Conservation (phyloP, 106 monocot genomes). For the Cymbidium sinense region DNA sequence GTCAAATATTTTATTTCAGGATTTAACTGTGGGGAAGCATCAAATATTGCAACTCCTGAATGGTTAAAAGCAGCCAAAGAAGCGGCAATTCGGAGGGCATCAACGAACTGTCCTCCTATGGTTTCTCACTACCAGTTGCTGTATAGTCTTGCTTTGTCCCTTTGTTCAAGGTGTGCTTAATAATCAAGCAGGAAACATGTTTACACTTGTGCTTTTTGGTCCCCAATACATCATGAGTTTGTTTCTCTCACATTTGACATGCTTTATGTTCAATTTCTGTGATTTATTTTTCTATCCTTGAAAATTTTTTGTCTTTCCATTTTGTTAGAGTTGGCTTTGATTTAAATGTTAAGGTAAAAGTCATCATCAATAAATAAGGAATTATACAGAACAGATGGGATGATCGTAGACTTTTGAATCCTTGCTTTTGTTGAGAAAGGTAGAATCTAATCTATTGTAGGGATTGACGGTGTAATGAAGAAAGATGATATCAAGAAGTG, state of each 20-base stretch:
- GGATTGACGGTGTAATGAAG: neutral
- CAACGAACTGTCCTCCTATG: conserved; percentile 75
- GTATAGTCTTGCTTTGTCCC: conserved; percentile 52
- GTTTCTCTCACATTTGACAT: neutral
- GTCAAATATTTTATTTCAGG: conserved; percentile 28
- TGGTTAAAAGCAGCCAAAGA: conserved; percentile 81
- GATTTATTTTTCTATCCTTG: neutral
- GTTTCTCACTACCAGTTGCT: conserved; percentile 73
- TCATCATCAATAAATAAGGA: neutral
- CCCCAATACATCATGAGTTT: neutral
- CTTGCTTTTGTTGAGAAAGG: neutral
- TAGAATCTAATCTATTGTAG: neutral
- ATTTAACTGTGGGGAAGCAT: conserved; percentile 41
- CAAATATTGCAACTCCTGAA: conserved; percentile 31
- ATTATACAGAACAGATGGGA: neutral
- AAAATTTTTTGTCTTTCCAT: neutral
- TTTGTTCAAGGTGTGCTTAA: conserved; percentile 46
- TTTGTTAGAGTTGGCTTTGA: neutral
- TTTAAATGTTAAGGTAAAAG: neutral
- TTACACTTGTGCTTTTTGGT: neutral
- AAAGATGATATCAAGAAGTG: neutral
- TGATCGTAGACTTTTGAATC: neutral
- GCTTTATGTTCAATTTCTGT: neutral
- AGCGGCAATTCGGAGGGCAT: conserved; percentile 79
- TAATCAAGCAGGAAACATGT: neutral